phyloP scores from a whole-genome alignment of 2,329 filamentous ascomycete species.

The Alternaria longipes region DNA sequence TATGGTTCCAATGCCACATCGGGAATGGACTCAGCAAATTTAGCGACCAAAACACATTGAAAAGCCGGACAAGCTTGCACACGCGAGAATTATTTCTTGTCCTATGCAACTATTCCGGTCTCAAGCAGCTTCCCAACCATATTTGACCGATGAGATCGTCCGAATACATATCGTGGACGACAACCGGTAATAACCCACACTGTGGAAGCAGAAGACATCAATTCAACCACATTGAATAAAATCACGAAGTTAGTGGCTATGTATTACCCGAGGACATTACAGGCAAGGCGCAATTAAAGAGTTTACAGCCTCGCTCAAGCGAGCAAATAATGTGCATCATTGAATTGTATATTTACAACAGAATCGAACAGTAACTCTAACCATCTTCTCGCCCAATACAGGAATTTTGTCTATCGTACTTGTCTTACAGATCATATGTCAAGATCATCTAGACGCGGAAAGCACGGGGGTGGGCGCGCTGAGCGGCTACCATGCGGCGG shows the following conservation, averaged over 20 bases:
- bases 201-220: not conserved
- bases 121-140: not conserved
- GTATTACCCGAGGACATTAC: not conserved
- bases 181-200: not conserved
- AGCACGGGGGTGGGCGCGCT: conserved; percentile 39
- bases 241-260: not conserved
- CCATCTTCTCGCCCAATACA: conserved; percentile 8
- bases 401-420: not conserved
- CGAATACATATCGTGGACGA: not conserved
- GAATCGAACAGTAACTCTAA: conserved; percentile 32
- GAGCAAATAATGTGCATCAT: conserved; percentile 29
- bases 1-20: too few species aligned
- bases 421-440: not conserved
- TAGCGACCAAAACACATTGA: not conserved
- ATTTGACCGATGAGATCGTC: not conserved
- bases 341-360: conserved; percentile 43
- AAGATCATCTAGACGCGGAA: conserved; percentile 31
- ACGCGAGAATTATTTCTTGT: not conserved
- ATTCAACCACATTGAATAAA: not conserved
- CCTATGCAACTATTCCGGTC: not conserved
- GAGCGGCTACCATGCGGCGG: conserved; percentile 35
- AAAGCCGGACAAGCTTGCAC: not conserved
- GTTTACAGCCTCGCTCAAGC: not conserved
- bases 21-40: not conserved
- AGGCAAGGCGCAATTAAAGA: not conserved